phyloP scores from a whole-genome alignment of 768 basidiomycete genomes.

The Ramaria sp. region DNA sequence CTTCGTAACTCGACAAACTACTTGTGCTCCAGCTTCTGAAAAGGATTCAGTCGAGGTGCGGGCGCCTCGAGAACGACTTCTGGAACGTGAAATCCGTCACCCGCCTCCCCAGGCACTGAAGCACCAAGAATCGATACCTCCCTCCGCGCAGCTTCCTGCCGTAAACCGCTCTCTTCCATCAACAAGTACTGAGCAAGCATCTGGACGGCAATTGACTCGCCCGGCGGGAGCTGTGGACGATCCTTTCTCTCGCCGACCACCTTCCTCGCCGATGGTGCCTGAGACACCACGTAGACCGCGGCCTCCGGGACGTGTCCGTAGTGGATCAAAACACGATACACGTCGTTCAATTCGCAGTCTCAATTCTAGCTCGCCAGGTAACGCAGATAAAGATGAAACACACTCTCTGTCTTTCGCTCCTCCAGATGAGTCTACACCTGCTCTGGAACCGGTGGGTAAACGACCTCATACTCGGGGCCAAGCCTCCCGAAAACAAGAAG shows the following conservation, averaged over 20 bases:
- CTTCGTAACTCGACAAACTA: neutral
- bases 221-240: slow-evolving; percentile 13
- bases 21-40: neutral
- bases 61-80: neutral
- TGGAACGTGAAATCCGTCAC: neutral
- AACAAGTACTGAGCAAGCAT: neutral
- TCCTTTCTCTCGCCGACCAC: slow-evolving; percentile 49
- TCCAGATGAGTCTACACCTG: slow-evolving; percentile 6
- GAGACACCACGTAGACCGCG: slow-evolving; percentile 41
- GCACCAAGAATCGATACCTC: neutral
- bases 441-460: neutral
- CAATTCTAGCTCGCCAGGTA: neutral
- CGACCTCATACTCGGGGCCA: slow-evolving; percentile 1
- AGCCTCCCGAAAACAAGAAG: slow-evolving; percentile 19
- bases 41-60: neutral
- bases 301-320: slow-evolving; percentile 37
- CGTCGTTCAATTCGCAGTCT: neutral
- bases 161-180: neutral
- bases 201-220: neutral
- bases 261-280: slow-evolving; percentile 51
- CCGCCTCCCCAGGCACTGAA: neutral
- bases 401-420: slow-evolving; percentile 22
- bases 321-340: neutral
- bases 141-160: neutral
- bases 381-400: slow-evolving; percentile 26